phyloP scores from a whole-genome alignment of 306 rosid species.

The Begonia peltatifolia region DNA sequence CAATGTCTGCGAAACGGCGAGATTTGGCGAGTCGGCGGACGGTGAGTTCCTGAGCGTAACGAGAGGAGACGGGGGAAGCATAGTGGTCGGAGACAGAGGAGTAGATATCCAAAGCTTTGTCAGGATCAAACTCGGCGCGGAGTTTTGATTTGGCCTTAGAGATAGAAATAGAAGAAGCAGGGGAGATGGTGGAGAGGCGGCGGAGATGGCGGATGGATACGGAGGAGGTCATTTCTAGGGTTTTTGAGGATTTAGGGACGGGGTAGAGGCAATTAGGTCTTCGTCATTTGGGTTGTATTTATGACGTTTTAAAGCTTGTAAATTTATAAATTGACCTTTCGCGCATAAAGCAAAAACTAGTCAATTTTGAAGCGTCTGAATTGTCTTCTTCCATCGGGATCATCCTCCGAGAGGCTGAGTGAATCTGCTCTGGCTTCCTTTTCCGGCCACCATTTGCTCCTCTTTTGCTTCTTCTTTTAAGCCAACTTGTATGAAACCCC shows the following conservation, averaged over 20 bases:
- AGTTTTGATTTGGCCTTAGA: slow-evolving; percentile 40
- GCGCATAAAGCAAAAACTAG: too few relatives aligned
- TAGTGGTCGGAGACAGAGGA: slow-evolving; percentile 31
- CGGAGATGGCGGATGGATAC: slow-evolving; percentile 31
- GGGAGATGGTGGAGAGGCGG: slow-evolving; percentile 24
- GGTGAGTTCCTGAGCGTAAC: slow-evolving; percentile 48
- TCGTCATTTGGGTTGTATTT: too few relatives aligned
- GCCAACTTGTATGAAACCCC: too few relatives aligned
- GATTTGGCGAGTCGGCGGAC: slow-evolving; percentile 52
- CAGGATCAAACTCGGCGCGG: slow-evolving; percentile 41
- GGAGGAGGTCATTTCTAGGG: slow-evolving; percentile 30
- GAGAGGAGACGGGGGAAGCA: slow-evolving; percentile 35
- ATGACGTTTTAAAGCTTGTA: too few relatives aligned
- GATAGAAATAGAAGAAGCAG: slow-evolving; percentile 27
- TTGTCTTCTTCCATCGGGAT: too few relatives aligned
- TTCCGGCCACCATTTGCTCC: too few relatives aligned
- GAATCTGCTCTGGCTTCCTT: too few relatives aligned
- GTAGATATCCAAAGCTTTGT: slow-evolving; percentile 46
- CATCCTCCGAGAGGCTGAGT: too few relatives aligned
- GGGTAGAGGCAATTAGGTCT: too few relatives aligned
- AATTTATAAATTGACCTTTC: too few relatives aligned
- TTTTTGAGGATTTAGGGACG: slow-evolving; percentile 3
- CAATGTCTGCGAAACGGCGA: slow-evolving; percentile 38
- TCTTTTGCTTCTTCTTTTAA: too few relatives aligned
- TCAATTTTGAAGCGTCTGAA: too few relatives aligned